Conservation (phyloP, 1,284 basidiomycete species). For the Meripilus lineatus region DNA sequence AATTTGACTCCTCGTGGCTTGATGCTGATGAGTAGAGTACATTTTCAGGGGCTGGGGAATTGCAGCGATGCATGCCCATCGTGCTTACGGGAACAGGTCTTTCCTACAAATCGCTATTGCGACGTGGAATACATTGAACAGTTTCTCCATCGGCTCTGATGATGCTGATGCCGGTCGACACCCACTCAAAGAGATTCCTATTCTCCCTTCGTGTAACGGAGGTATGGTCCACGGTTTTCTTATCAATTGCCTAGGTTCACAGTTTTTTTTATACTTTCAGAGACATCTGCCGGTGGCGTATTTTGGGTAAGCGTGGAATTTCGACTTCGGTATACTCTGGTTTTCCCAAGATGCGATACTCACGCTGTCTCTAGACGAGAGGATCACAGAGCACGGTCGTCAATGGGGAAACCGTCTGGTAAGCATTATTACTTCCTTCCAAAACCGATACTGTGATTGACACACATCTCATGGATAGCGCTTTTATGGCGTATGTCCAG, state of each 20-base stretch:
- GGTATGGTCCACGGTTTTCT: neutral
- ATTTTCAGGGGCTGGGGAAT: slow-evolving; percentile 1
- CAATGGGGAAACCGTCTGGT: slow-evolving; percentile 1
- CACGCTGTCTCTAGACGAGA: neutral
- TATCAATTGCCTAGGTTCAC: neutral
- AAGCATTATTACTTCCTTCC: no score
- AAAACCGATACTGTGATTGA: no score
- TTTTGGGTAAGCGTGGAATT: neutral
- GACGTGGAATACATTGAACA: neutral
- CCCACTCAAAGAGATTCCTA: neutral
- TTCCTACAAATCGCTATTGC: neutral
- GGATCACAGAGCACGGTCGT: neutral
- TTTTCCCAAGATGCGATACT: neutral
- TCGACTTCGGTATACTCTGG: neutral
- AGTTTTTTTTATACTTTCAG: neutral
- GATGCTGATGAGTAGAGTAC: no score
- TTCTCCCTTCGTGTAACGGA: neutral
- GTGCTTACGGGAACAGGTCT: neutral
- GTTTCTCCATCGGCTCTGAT: neutral
- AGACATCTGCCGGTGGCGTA: neutral
- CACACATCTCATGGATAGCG: no score
- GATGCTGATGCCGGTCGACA: no score
- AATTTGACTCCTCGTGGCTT: no score
- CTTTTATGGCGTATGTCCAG: slow-evolving; percentile 1
- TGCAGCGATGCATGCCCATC: neutral